Base-by-base conservation (phyloP, 148 eudicot species). In the Mesembryanthemum crystallinum region DNA sequence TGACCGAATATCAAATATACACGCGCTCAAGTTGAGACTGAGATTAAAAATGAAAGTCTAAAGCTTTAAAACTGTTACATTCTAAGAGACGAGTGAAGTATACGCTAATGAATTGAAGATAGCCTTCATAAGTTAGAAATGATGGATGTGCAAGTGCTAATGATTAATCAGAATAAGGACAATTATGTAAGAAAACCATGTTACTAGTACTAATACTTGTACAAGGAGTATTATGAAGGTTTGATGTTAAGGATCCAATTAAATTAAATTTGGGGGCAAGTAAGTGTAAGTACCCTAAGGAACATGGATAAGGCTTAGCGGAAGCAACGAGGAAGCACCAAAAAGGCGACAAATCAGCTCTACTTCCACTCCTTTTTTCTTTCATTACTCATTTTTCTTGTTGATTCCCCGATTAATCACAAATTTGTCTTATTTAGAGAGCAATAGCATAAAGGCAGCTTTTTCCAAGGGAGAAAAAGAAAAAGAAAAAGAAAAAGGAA, bases 251-350 rank as follows among this genome's bases (percentile, higher is more conserved):
- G 18, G 12, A 3, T 5, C 51, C 27, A 11, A 17, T 11, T 2
- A 18, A 7, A 35, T 6, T n/a, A n/a, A n/a, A n/a, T n/a, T 39
- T 54, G 54, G 43, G 29, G 55, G 71, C 71, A 67, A 43, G 55
- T 67, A n/a, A n/a, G n/a, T n/a, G n/a, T n/a, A n/a, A 43, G 71
- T 21, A 15, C 24, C 47, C 13, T 21, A 18, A 42, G 43, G 71
- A n/a, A 47, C 54, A 42, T 69, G 72, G 72, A 69, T 45, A 69
- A 47, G 58, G 37, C 27, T 57, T 17, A 15, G 57, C 49, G 13
- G 72, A 69, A 69, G 23, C 8, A 13, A 45, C 72, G 7, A 47
- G 72, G 72, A 69, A 69, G 3, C 13, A 43, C 57, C 55, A 23
- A 8, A 66, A n/a, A 9, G 35, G 28, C 43, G 28, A 66, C 43